These are phyloP conservation scores for Cyathus olla DNA, from an alignment of 1,284 basidiomycete genomes.

Conservation along the genomic window DNA sequence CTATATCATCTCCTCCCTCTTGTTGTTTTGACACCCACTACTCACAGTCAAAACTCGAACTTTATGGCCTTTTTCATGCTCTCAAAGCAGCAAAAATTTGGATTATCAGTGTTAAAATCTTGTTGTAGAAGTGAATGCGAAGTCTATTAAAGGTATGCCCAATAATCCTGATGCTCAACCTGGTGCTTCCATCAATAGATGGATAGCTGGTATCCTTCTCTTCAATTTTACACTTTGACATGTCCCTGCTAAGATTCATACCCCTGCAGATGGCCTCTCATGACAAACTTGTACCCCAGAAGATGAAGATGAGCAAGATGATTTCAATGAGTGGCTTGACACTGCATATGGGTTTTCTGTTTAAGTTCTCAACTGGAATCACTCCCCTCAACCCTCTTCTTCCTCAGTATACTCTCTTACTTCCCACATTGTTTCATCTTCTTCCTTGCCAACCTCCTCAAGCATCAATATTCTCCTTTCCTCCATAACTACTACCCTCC, in stretches of 20 bases:
- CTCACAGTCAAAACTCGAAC: conserved; percentile 53
- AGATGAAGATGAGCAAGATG: conserved; percentile 19
- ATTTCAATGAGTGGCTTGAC: conserved; percentile 34
- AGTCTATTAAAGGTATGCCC: conserved; percentile 56
- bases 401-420: not conserved
- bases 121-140: conserved; percentile 49
- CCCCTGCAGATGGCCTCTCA: conserved; percentile 43
- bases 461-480: not conserved
- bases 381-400: not conserved
- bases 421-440: not conserved
- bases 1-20: too few species aligned
- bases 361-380: conserved; percentile 4
- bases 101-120: conserved; percentile 37
- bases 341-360: conserved; percentile 11
- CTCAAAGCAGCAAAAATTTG: conserved; percentile 27
- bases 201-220: conserved; percentile 50
- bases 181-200: conserved; percentile 47
- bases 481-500: conserved; percentile 4
- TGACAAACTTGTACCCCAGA: conserved; percentile 27
- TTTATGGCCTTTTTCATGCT: conserved; percentile 49
- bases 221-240: conserved; percentile 48
- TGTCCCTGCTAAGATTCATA: conserved; percentile 33
- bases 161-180: conserved; percentile 51
- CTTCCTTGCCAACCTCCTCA: not conserved
- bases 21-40: too few species aligned